These are phyloP conservation scores for Erysimum cheiranthoides DNA, from an alignment of 345 rosid genomes.

Conservation along the genomic window DNA sequence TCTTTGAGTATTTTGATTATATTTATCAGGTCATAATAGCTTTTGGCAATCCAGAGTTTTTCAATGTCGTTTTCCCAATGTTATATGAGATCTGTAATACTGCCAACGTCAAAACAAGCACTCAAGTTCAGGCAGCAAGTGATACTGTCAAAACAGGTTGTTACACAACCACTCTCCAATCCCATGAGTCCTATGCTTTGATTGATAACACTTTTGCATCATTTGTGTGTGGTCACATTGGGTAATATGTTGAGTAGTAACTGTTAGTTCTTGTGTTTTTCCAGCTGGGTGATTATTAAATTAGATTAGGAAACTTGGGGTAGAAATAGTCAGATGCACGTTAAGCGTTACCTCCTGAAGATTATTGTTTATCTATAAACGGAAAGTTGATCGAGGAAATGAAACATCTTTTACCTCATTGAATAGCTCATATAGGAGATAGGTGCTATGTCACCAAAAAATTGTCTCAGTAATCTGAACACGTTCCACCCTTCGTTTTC, in stretches of 20 bases:
- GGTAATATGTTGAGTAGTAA: constrained; percentile 11
- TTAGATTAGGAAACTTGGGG: constrained; percentile 23
- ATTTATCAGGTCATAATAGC: constrained; percentile 75
- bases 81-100: constrained; percentile 71
- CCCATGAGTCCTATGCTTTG: not conserved
- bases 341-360: not conserved
- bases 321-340: not conserved
- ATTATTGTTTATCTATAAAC: not conserved
- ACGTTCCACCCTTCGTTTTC: constrained; percentile 35
- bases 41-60: constrained; percentile 76
- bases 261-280: not conserved
- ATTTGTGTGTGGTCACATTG: constrained; percentile 21
- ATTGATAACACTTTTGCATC: not conserved
- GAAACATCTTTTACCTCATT: constrained; percentile 1
- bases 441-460: constrained; percentile 6
- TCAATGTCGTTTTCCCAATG: constrained; percentile 68
- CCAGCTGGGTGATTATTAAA: constrained; percentile 15
- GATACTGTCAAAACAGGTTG: constrained; percentile 72
- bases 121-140: constrained; percentile 50
- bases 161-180: constrained; percentile 21
- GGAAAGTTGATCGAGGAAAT: constrained; percentile 19
- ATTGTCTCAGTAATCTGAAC: constrained; percentile 23
- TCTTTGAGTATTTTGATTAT: constrained; percentile 23
- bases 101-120: constrained; percentile 51
- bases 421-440: constrained; percentile 17